Conservation (phyloP, 768 basidiomycete species). For the Cystoderma amianthinum region DNA sequence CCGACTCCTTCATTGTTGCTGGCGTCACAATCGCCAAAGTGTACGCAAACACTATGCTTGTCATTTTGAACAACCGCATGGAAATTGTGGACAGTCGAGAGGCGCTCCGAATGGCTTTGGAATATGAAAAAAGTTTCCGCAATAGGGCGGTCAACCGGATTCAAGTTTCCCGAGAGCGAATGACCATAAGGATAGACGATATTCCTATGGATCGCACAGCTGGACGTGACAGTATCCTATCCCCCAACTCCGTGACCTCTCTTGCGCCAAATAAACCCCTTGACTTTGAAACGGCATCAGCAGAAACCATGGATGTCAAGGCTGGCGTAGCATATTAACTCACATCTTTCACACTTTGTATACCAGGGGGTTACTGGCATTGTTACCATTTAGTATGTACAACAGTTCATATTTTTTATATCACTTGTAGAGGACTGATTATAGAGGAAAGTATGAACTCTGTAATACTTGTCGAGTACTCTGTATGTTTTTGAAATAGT, state of each 20-base stretch:
- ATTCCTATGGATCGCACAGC: not conserved
- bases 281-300: too few species aligned
- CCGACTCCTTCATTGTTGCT: conserved; percentile 14
- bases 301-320: too few species aligned
- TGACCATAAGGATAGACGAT: conserved; percentile 6
- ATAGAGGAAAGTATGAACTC: too few species aligned
- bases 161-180: conserved; percentile 4
- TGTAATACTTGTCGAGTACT: too few species aligned
- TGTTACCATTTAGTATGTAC: too few species aligned
- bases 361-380: too few species aligned
- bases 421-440: too few species aligned
- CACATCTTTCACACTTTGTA: too few species aligned
- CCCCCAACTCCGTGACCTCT: not conserved
- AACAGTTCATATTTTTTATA: too few species aligned
- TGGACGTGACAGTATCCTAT: not conserved
- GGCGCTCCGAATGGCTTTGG: not conserved
- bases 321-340: too few species aligned
- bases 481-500: too few species aligned
- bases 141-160: not conserved
- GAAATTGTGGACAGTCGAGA: conserved; percentile 6
- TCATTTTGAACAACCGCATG: conserved; percentile 20
- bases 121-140: not conserved
- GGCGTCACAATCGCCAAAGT: conserved; percentile 19
- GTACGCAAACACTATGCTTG: conserved; percentile 22
- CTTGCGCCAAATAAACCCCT: too few species aligned